These are phyloP conservation scores for Eucalyptus fibrosa DNA, from an alignment of 345 rosid genomes.

Conservation along the genomic window DNA sequence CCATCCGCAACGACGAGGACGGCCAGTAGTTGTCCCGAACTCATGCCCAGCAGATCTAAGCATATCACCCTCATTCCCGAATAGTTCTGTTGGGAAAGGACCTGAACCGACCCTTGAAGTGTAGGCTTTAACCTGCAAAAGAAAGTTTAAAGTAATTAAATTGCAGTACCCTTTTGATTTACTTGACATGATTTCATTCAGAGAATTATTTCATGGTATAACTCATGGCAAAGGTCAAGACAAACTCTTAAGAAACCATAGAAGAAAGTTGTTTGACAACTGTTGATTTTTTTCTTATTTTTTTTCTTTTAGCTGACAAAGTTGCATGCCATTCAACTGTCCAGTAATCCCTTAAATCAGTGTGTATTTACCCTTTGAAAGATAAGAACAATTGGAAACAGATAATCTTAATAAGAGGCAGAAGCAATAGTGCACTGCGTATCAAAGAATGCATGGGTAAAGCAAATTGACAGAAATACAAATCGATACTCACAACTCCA, in stretches of 20 bases:
- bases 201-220: background rate
- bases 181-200: background rate
- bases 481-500: slow-evolving; percentile 60
- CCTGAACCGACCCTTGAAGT: slow-evolving; percentile 99
- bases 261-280: background rate
- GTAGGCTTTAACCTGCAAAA: slow-evolving; percentile 76
- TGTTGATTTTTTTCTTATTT: background rate
- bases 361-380: background rate
- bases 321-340: background rate
- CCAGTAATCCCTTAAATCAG: background rate
- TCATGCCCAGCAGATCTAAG: slow-evolving; percentile 88
- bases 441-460: background rate
- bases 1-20: slow-evolving; percentile 99
- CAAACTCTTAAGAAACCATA: background rate
- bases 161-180: background rate
- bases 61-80: slow-evolving; percentile 73
- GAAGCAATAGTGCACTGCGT: background rate
- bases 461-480: background rate
- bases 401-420: background rate
- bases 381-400: background rate
- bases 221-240: background rate
- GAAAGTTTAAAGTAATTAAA: background rate
- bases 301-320: background rate
- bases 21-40: slow-evolving; percentile 97
- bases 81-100: slow-evolving; percentile 91